A percentile compares a stretch with the other conserved stretches of the same genome.
phyloP scores from a whole-genome alignment of 2,329 filamentous ascomycete species.

The Talaromyces marneffei region DNA sequence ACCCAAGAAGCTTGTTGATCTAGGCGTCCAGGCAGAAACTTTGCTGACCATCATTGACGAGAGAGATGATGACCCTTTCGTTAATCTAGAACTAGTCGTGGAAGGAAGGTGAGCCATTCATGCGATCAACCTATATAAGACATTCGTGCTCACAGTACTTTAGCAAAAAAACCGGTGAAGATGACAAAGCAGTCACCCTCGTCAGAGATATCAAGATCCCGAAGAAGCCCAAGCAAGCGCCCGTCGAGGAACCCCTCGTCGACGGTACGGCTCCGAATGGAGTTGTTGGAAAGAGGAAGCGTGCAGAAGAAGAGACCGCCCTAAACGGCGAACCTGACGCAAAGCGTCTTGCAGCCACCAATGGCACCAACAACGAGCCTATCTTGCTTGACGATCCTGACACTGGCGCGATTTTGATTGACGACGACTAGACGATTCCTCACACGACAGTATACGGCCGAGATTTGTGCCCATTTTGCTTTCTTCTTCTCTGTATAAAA shows the following conservation, averaged over 20 bases:
- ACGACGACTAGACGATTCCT: slow-evolving; percentile 31
- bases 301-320: slow-evolving; percentile 39
- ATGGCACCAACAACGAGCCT: slow-evolving; percentile 35
- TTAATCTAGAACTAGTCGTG: slow-evolving; percentile 68
- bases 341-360: slow-evolving; percentile 35
- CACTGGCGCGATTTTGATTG: slow-evolving; percentile 62
- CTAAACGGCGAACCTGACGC: slow-evolving; percentile 37
- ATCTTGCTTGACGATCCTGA: slow-evolving; percentile 46
- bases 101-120: slow-evolving; percentile 29
- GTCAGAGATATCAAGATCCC: slow-evolving; percentile 43
- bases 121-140: too few relatives aligned
- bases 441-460: not conserved
- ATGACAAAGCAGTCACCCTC: slow-evolving; percentile 39
- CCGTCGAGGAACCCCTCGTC: slow-evolving; percentile 24
- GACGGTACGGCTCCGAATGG: slow-evolving; percentile 22
- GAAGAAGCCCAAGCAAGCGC: slow-evolving; percentile 38
- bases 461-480: slow-evolving; percentile 9
- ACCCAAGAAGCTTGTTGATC: slow-evolving; percentile 67
- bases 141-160: slow-evolving; percentile 14
- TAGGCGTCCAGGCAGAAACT: slow-evolving; percentile 66
- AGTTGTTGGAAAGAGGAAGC: slow-evolving; percentile 40
- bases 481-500: slow-evolving; percentile 16
- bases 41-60: slow-evolving; percentile 82
- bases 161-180: slow-evolving; percentile 27
- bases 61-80: slow-evolving; percentile 60